These are phyloP conservation scores for Berberis thunbergii DNA, from an alignment of 164 flowering plant species.

Conservation along the genomic window DNA sequence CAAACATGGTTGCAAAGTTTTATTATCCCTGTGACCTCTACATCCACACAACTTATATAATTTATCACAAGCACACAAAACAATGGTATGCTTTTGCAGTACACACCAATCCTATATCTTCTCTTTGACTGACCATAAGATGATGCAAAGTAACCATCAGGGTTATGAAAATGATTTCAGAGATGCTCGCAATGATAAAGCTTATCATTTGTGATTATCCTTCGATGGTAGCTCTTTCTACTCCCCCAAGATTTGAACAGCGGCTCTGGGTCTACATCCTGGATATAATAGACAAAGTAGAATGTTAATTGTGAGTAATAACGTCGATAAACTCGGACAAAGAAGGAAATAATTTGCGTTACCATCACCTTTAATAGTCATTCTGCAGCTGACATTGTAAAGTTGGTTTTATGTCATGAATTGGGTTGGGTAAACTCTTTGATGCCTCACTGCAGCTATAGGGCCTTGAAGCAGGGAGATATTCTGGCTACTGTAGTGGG, in stretches of 20 bases:
- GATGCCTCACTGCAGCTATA: neutral
- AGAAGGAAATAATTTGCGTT: neutral
- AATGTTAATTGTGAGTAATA: too few species aligned
- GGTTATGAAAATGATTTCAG: neutral
- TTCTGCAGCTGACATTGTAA: neutral
- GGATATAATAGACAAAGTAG: neutral
- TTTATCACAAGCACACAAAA: slow-evolving; percentile 3
- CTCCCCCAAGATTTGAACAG: neutral
- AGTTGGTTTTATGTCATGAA: neutral
- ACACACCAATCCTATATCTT: neutral
- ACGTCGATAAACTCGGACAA: too few species aligned
- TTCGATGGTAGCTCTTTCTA: neutral
- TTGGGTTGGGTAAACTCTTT: slow-evolving; percentile 3
- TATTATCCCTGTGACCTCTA: slow-evolving; percentile 1
- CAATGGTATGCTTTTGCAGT: neutral
- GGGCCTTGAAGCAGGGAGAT: neutral
- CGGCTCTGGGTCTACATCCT: neutral
- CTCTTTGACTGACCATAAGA: slow-evolving; percentile 1
- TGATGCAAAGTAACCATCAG: neutral
- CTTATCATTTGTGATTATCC: neutral
- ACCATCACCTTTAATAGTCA: neutral
- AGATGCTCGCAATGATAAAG: neutral
- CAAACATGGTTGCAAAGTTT: neutral
- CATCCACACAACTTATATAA: slow-evolving; percentile 5
- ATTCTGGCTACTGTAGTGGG: slow-evolving; percentile 3